Evolutionary conservation across 2,329 filamentous ascomycete genomes (phyloP).

Genomic region (Salinomyces thailandicus): DNA sequence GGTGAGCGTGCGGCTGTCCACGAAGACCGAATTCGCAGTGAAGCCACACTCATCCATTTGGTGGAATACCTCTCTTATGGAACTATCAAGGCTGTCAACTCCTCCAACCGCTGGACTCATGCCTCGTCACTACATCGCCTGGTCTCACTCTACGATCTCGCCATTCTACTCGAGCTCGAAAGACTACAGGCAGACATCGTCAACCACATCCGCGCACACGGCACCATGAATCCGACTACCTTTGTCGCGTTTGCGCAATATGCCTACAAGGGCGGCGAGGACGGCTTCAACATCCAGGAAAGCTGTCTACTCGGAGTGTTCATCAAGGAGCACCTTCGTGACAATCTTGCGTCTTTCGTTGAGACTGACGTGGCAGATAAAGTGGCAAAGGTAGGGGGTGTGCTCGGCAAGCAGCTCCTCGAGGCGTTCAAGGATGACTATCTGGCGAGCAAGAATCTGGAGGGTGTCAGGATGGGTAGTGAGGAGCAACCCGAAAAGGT

Average conservation of each 20-base stretch:
- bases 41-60: constrained; percentile 2
- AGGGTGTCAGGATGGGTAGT: background rate
- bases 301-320: constrained; percentile 1
- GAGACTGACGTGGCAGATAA: background rate
- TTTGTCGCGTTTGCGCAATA: constrained; percentile 1
- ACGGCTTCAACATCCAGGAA: background rate
- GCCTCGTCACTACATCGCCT: no score
- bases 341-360: background rate
- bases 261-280: background rate
- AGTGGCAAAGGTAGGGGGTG: background rate
- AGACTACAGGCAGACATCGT: background rate
- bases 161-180: background rate
- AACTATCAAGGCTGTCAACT: background rate
- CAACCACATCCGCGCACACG: constrained; percentile 1
- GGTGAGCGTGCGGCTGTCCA: constrained; percentile 1
- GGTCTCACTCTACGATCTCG: background rate
- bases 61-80: constrained; percentile 2
- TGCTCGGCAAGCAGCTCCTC: constrained; percentile 1
- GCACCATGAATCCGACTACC: background rate
- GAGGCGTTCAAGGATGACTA: constrained; percentile 3
- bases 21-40: background rate
- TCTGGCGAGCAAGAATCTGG: background rate
- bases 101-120: background rate
- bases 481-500: background rate
- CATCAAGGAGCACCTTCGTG: constrained; percentile 4